Evolutionary conservation across 805 yeast genomes (phyloP), one percentile per base, ranked within the genome.

Genomic region (Starmera caribaea): DNA sequence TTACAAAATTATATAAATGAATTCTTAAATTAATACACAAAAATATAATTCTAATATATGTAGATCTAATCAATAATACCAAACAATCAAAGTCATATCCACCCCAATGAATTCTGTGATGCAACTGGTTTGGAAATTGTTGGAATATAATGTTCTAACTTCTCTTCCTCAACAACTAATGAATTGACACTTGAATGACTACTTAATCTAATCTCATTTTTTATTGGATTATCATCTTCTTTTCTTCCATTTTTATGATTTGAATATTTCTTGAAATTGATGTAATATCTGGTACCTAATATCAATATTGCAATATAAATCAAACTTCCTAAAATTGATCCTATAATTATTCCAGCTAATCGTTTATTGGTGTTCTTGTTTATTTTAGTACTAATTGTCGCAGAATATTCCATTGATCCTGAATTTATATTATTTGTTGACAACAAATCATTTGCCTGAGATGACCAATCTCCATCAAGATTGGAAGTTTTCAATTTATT

Each of bases 331-430:
- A 74, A 76, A 27, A 85, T 78, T 7, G 94, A 78, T 36, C 97
- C 96, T 32, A 86, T 70, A 12, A 90, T 79, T 39, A 88, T 74
- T 30, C 95, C 96, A 21, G 83, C 80, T 17, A 85, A 70, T 45
- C 70, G 70, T 35, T 64, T 62, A 43, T 62, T 63, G 41, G 61
- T 57, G 31, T 57, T 52, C 5, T 59, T 47, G 6, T 58, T 38
- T 5, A 42, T 30, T 15, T 42, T 35, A 15, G 53, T 51, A 8
- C 47, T 37, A 16, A 36, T 45, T 29, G 45, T 35, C 5, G 44
- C 36, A 9, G 61, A 47, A 35, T 53, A 50, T 17, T 61, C 60
- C 53, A 54, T 57, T 6, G 62, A 50, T 34, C 64, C 63, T 28
- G 49, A 42, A 28, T 48, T 39, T 34, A 31, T 40, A 27, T 32